Evolutionary conservation across 441 rosid species (phyloP).

Genomic region (Macaranga tanarius): DNA sequence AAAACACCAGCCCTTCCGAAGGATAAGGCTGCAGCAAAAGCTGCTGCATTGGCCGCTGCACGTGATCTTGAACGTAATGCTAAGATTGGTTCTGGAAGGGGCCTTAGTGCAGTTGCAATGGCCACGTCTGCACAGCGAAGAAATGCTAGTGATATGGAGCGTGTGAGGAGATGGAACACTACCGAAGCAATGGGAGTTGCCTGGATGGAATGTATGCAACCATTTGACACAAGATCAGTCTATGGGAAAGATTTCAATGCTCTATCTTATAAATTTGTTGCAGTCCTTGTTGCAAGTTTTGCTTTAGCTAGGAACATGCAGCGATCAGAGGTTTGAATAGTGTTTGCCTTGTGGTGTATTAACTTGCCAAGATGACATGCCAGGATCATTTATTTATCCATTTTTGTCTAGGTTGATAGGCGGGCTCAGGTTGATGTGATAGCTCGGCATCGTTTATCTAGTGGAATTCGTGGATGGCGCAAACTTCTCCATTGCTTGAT

Average conservation of each 20-base stretch:
- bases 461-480: conserved; percentile 91
- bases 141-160: conserved; percentile 85
- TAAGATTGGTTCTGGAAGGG: conserved; percentile 99
- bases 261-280: conserved; percentile 89
- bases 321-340: conserved; percentile 82
- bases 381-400: conserved; percentile 15
- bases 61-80: conserved; percentile 99
- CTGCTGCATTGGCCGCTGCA: conserved; percentile 99
- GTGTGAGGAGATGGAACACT: conserved; percentile 88
- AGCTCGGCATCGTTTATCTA: conserved; percentile 53
- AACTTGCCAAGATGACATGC: conserved; percentile 18
- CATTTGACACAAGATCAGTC: conserved; percentile 90
- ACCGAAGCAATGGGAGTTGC: conserved; percentile 99
- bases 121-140: conserved; percentile 99
- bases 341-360: conserved; percentile 24
- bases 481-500: conserved; percentile 83
- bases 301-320: conserved; percentile 99
- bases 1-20: conserved; percentile 68
- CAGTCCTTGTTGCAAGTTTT: conserved; percentile 98
- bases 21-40: conserved; percentile 99
- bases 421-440: conserved; percentile 76
- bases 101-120: conserved; percentile 99
- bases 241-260: conserved; percentile 99
- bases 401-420: conserved; percentile 77
- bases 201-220: conserved; percentile 99